Evolutionary conservation across 106 monocot genomes (phyloP).

Genomic region (Dioscorea dumetorum): DNA sequence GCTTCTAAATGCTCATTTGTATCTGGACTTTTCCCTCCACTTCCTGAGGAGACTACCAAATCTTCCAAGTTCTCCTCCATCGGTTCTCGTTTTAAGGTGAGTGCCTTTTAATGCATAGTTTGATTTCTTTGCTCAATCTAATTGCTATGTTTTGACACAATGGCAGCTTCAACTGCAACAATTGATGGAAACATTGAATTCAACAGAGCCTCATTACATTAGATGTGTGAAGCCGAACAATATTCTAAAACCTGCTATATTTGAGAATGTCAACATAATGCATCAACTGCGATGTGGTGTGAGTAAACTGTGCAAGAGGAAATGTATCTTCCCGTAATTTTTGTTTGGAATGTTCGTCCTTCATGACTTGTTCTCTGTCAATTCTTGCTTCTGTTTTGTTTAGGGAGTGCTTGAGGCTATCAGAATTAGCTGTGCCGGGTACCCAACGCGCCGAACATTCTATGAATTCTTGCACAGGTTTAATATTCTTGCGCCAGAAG

Average conservation of each 20-base stretch:
- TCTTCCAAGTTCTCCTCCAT: slow-evolving; percentile 98
- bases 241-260: slow-evolving; percentile 81
- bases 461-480: slow-evolving; percentile 97
- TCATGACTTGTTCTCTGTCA: background rate
- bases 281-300: slow-evolving; percentile 98
- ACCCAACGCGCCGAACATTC: slow-evolving; percentile 91
- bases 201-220: slow-evolving; percentile 96
- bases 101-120: slow-evolving; percentile 1
- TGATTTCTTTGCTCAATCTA: background rate
- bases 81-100: slow-evolving; percentile 91
- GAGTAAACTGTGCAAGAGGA: slow-evolving; percentile 29
- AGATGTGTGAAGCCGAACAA: slow-evolving; percentile 99
- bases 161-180: slow-evolving; percentile 88
- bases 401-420: slow-evolving; percentile 99
- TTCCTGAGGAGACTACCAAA: slow-evolving; percentile 64
- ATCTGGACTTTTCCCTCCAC: slow-evolving; percentile 73
- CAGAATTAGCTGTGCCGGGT: slow-evolving; percentile 98
- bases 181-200: slow-evolving; percentile 94
- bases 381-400: background rate
- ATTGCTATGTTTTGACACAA: background rate
- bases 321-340: background rate
- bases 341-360: background rate
- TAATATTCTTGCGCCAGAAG: slow-evolving; percentile 81
- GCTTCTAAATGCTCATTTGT: slow-evolving; percentile 91
- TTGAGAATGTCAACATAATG: slow-evolving; percentile 96